Base-by-base conservation (phyloP, 2,329 filamentous ascomycete species). In the Myrmaecium sp. region DNA sequence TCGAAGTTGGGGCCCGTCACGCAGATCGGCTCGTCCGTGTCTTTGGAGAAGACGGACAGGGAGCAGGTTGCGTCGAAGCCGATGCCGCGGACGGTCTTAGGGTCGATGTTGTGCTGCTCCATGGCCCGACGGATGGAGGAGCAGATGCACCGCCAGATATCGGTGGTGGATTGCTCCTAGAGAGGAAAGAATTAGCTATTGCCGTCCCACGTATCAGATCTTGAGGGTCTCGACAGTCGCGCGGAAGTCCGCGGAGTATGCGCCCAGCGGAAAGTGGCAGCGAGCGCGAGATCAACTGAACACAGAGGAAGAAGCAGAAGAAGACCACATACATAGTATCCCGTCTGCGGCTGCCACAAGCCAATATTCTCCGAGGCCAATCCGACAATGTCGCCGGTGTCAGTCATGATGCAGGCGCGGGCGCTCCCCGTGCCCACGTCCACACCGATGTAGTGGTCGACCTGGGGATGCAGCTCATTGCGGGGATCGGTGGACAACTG, bases 41-140 rank as follows among this genome's bases (percentile, higher is more conserved):
- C 82, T 45, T 79, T 63, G 29, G 74, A 67, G 56, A 98, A 93
- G 39, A 95, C 84, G 17, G 84, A 70, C 15, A 98, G 69, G 11
- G 89, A 98, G 62, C 89, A 98, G n/a, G 89, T 98, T 13, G 89
- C 89, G 51, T 98, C 89, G 52, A 98, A 95, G 28, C 89, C 89
- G 43, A 98, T 82, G 31, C 89, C 89, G 40, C 77, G 77, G 42
- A 98, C 76, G 18, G 69, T 73, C 35, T 58, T 60, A 4, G 74
- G 67, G 42, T 86, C 73, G 38, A 92, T 74, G 40, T 74, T 74
- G 38, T 86, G 78, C 51, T 93, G 76, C 45, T 66, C 67, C 42
- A 95, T 67, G 23, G 84, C 82, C 27, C 74, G 68, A 43, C 83
- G 76, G 19, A 94, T 82, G 21, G 82, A 89, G 33, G 71, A 66